Conservation (phyloP, 345 rosid species). For the Pseudoturritis turrita region DNA sequence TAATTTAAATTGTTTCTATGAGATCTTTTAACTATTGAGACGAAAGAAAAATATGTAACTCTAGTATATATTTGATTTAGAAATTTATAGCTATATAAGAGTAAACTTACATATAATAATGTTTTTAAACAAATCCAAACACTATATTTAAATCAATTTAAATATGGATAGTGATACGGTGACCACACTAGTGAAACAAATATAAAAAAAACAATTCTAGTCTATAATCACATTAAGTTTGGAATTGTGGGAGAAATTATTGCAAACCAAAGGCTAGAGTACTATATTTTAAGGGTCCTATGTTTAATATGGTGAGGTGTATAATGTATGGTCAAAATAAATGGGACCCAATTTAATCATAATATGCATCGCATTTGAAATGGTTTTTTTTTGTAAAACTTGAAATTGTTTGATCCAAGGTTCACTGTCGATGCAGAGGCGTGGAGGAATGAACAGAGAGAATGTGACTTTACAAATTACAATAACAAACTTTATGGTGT, state of each 20-base stretch:
- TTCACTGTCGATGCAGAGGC: conserved; percentile 25
- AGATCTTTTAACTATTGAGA: background rate
- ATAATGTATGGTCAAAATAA: conserved; percentile 7
- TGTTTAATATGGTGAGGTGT: background rate
- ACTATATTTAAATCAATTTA: background rate
- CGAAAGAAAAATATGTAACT: background rate
- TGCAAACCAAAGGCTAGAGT: background rate
- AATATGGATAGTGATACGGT: background rate
- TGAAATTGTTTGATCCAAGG: conserved; percentile 27
- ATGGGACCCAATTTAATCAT: conserved; percentile 24
- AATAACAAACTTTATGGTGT: conserved; percentile 25
- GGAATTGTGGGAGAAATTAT: background rate
- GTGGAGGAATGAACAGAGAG: conserved; percentile 40
- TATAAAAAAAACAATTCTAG: background rate
- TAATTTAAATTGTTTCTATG: too few relatives aligned
- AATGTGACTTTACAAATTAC: conserved; percentile 27
- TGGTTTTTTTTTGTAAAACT: background rate
- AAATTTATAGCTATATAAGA: background rate
- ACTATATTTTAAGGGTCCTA: background rate
- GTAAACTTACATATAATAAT: background rate
- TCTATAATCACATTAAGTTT: background rate
- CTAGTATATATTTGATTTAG: background rate
- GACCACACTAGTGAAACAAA: background rate
- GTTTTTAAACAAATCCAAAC: background rate
- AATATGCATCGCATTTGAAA: conserved; percentile 1